These are phyloP conservation scores for Aspergillus sparsus DNA, from an alignment of 495 filamentous ascomycete species.

Conservation along the genomic window DNA sequence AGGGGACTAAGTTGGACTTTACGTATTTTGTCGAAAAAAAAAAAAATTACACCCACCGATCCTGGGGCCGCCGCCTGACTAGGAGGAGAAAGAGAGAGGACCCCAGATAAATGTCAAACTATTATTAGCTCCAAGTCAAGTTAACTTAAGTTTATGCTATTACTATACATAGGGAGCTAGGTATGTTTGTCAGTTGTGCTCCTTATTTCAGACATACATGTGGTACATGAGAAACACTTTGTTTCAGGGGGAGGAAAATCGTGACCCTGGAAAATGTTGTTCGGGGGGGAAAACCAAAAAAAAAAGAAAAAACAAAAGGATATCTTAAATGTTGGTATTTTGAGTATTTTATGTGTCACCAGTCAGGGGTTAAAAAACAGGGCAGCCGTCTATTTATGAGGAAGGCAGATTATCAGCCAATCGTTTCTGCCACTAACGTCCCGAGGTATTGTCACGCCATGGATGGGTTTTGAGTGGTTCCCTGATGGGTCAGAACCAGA, in stretches of 20 bases:
- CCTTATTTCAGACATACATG: not conserved
- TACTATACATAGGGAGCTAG: not conserved
- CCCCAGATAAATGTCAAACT: not conserved
- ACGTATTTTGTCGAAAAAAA: not conserved
- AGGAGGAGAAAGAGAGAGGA: too few relatives aligned
- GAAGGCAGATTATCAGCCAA: constrained; percentile 2
- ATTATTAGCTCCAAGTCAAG: not conserved
- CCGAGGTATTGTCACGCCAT: constrained; percentile 5
- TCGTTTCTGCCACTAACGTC: constrained; percentile 14
- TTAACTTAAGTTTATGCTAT: not conserved
- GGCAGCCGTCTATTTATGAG: not conserved
- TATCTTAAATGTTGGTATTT: not conserved
- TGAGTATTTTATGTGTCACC: constrained; percentile 12
- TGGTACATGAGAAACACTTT: not conserved
- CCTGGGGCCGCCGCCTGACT: too few relatives aligned
- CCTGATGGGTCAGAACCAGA: constrained; percentile 3
- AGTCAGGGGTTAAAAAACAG: constrained; percentile 23
- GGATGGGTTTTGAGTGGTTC: not conserved
- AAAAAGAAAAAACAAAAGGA: too few relatives aligned
- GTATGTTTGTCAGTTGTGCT: constrained; percentile 2
- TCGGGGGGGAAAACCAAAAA: not conserved
- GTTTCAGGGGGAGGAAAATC: not conserved
- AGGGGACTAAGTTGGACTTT: not conserved
- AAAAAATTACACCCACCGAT: not conserved
- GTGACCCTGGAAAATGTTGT: not conserved